phyloP scores from a whole-genome alignment of 306 rosid genomes.

The Cajanus cajan region DNA sequence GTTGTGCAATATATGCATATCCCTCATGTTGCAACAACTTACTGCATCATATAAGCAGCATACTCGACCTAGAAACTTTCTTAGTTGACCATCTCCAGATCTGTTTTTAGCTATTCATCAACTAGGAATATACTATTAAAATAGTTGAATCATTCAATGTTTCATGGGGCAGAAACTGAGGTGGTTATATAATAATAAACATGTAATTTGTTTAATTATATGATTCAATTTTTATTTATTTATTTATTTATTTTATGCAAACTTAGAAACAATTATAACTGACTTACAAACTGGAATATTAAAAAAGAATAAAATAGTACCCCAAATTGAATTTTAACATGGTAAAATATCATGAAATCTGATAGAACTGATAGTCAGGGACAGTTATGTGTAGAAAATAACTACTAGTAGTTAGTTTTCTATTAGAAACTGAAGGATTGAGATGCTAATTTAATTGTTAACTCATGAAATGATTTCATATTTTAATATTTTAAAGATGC shows the following conservation, averaged over 20 bases:
- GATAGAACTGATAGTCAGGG: no score
- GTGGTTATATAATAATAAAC: background rate
- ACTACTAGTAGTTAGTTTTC: no score
- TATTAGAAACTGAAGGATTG: background rate
- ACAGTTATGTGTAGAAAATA: no score
- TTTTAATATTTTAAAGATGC: background rate
- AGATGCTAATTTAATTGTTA: background rate
- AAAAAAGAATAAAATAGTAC: background rate
- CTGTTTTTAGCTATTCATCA: constrained; percentile 5
- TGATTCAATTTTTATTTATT: background rate
- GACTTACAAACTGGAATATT: background rate
- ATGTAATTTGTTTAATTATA: background rate
- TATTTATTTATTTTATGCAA: no score
- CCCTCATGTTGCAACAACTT: constrained; percentile 16
- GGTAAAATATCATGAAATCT: background rate
- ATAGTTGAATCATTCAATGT: constrained; percentile 12
- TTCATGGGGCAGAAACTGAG: background rate
- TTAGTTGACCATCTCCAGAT: constrained; percentile 18
- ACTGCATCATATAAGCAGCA: background rate
- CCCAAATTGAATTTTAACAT: background rate
- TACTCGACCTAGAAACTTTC: constrained; percentile 9
- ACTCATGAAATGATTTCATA: background rate
- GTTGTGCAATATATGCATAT: background rate
- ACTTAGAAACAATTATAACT: background rate
- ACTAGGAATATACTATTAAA: background rate